phyloP scores from a whole-genome alignment of 2,329 filamentous ascomycete genomes.

The Knoxdaviesia proteae region DNA sequence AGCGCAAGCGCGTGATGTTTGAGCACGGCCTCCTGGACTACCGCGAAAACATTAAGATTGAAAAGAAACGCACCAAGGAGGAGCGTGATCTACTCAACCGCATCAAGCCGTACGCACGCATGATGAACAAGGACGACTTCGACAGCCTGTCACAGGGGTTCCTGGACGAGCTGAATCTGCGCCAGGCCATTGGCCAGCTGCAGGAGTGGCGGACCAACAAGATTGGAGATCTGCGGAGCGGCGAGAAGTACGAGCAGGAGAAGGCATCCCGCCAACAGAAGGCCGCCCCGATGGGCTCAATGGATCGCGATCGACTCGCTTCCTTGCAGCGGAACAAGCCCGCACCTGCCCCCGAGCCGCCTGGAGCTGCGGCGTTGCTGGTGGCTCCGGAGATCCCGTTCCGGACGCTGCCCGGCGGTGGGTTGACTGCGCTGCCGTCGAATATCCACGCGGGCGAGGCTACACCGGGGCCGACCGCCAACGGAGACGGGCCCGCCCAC shows the following conservation, averaged over 20 bases:
- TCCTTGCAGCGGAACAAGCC: conserved; percentile 50
- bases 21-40: conserved; percentile 90
- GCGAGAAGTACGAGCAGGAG: conserved; percentile 83
- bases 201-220: conserved; percentile 82
- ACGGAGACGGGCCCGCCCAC: conserved; percentile 31
- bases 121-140: conserved; percentile 91
- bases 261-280: conserved; percentile 59
- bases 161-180: conserved; percentile 75
- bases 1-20: conserved; percentile 91
- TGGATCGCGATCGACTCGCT: conserved; percentile 63
- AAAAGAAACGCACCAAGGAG: conserved; percentile 93
- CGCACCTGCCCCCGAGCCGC: conserved; percentile 43
- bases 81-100: conserved; percentile 82
- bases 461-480: conserved; percentile 8
- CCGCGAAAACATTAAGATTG: conserved; percentile 66
- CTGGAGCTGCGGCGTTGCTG: conserved; percentile 53
- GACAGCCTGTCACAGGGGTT: conserved; percentile 68
- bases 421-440: too few relatives aligned
- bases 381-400: conserved; percentile 61
- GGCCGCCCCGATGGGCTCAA: conserved; percentile 51
- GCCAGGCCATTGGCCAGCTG: conserved; percentile 72
- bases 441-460: conserved; percentile 6
- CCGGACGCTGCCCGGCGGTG: conserved; percentile 19
- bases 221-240: conserved; percentile 66
- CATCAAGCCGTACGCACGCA: conserved; percentile 83